Evolutionary conservation across 441 rosid genomes (phyloP).

Genomic region (Gossypium laxum): DNA sequence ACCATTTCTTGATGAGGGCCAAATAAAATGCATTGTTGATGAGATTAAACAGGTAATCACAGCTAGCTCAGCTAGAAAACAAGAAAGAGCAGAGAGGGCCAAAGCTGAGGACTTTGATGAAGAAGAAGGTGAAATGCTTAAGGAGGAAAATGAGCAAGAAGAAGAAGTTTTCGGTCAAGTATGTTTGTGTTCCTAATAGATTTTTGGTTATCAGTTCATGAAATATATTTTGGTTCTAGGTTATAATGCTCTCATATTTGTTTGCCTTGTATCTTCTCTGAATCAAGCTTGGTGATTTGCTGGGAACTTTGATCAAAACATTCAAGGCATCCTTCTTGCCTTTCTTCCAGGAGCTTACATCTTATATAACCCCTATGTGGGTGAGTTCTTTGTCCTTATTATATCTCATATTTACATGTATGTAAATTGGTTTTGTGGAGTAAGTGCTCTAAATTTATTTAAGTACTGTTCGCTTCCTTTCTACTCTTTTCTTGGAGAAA

Average conservation of each 20-base stretch:
- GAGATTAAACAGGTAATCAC: constrained; percentile 46
- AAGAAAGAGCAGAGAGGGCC: constrained; percentile 42
- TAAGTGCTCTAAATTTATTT: neutral
- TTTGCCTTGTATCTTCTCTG: constrained; percentile 10
- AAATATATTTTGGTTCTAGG: neutral
- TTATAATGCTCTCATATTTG: constrained; percentile 12
- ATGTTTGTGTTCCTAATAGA: constrained; percentile 12
- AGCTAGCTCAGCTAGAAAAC: constrained; percentile 46
- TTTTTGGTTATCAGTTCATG: constrained; percentile 6
- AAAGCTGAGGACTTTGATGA: constrained; percentile 56
- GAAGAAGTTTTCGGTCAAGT: constrained; percentile 59
- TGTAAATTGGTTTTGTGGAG: constrained; percentile 6
- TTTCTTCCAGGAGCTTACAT: constrained; percentile 50
- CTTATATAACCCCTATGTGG: constrained; percentile 54
- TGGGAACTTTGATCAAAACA: constrained; percentile 50
- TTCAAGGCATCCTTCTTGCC: constrained; percentile 49
- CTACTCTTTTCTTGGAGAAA: neutral
- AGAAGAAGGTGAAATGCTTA: constrained; percentile 46
- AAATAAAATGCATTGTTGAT: constrained; percentile 44
- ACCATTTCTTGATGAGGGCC: constrained; percentile 40
- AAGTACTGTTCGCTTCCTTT: neutral
- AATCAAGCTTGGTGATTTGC: constrained; percentile 46
- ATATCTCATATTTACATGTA: neutral
- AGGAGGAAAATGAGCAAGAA: constrained; percentile 55
- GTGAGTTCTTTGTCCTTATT: constrained; percentile 27